Evolutionary conservation across 2,329 filamentous ascomycete genomes (phyloP), one percentile per base, ranked within the genome.

Genomic region (Clonostachys solani): DNA sequence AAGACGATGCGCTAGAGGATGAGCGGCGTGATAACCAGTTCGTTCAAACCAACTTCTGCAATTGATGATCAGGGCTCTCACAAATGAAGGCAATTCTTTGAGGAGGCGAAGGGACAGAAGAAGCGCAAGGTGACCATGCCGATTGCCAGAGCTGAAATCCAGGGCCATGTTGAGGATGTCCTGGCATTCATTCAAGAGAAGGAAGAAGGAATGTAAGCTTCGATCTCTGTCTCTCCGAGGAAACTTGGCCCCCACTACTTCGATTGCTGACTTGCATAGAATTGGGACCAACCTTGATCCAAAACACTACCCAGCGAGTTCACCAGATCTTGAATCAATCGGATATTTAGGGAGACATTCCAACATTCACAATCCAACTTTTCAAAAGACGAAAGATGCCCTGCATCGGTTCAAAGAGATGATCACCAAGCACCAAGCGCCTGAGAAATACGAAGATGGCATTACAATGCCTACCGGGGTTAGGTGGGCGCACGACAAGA

Each of bases 401-500:
- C 15, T 45, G 33, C 17, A 16, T 33, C 36, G 38, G 16, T 16
- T 46, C 10, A 15, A 17, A 43, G 19, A 16, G 9, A 12, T 35
- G 12, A 29, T 19, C 8, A 33, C 43, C 6, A 16, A 17, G 12
- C 44, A 44, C 18, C 23, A 18, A 15, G 7, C 34, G 16, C n/a
- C 40, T 12, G 43, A 34, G 40, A 51, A 51, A 12, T 47, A 49
- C 17, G 40, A 46, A 10, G 48, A 34, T 7, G 47, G 52, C 2
- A 54, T 61, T 33, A 52, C 52, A 13, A 55, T 54, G 42, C 65
- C 63, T 5, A 47, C 44, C 10, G 58, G 56, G 51, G 54, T 60
- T 49, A 60, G 55, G 5, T 69, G 65, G 67, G 48, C 55, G 42
- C 56, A 64, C 41, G 65, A 69, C n/a, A 56, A 48, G 12, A 51